Conservation (phyloP, 495 filamentous ascomycete genomes). For the Aspergillus taichungensis region DNA sequence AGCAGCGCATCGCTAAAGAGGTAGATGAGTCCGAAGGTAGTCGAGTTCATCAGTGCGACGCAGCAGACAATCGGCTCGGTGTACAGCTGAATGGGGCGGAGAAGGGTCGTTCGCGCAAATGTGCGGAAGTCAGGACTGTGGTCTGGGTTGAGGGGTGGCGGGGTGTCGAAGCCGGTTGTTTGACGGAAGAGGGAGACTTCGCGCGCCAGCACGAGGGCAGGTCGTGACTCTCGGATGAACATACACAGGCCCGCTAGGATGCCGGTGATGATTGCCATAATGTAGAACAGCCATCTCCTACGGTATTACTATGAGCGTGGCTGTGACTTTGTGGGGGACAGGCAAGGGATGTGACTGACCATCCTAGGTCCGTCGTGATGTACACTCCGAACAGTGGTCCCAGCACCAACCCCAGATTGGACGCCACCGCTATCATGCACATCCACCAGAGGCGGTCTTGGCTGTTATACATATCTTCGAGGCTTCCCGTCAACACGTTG, state of each 20-base stretch:
- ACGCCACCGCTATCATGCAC: conserved; percentile 29
- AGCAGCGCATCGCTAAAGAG: conserved; percentile 44
- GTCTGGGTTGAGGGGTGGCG: conserved; percentile 27
- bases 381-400: conserved; percentile 35
- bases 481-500: conserved; percentile 37
- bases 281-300: conserved; percentile 38
- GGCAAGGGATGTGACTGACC: conserved; percentile 9
- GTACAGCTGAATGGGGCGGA: conserved; percentile 32
- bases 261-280: conserved; percentile 25
- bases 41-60: conserved; percentile 29
- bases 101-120: conserved; percentile 28
- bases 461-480: conserved; percentile 42
- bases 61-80: conserved; percentile 38
- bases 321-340: not conserved
- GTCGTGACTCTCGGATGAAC: conserved; percentile 31
- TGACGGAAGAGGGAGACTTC: conserved; percentile 17
- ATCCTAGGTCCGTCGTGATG: conserved; percentile 21
- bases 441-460: conserved; percentile 36
- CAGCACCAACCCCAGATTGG: conserved; percentile 29
- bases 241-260: conserved; percentile 16
- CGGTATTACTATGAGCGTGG: no score
- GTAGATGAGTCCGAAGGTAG: conserved; percentile 40
- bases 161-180: conserved; percentile 9
- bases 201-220: conserved; percentile 24
- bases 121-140: conserved; percentile 23